These are phyloP conservation scores for Alternaria burnsii DNA, from an alignment of 2,329 filamentous ascomycete genomes.

Conservation along the genomic window DNA sequence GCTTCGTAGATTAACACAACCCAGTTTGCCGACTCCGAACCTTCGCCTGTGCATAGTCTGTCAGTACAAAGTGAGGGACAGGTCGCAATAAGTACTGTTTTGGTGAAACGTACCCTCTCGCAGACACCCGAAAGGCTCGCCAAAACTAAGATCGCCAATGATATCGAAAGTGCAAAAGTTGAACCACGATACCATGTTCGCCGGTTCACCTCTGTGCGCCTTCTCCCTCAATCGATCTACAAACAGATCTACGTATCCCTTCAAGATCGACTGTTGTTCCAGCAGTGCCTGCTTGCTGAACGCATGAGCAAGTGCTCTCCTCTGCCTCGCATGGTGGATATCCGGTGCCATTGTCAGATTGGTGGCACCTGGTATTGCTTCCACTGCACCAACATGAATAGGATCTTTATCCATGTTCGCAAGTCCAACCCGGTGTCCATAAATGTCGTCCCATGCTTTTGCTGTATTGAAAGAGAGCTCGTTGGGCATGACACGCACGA, in stretches of 20 bases:
- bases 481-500: conserved; percentile 47
- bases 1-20: conserved; percentile 46
- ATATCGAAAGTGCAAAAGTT: conserved; percentile 48
- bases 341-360: conserved; percentile 52
- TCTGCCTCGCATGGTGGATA: conserved; percentile 49
- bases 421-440: conserved; percentile 42
- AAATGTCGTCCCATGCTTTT: conserved; percentile 46
- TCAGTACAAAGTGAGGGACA: neutral
- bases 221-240: conserved; percentile 50
- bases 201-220: conserved; percentile 34
- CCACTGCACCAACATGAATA: conserved; percentile 48
- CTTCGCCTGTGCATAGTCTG: conserved; percentile 27
- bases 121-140: conserved; percentile 44
- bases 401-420: conserved; percentile 48
- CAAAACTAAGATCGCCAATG: conserved; percentile 45
- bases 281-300: conserved; percentile 53
- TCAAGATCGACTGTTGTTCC: conserved; percentile 53
- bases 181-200: conserved; percentile 47
- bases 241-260: conserved; percentile 53
- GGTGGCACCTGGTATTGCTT: conserved; percentile 47
- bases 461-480: conserved; percentile 46
- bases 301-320: conserved; percentile 52
- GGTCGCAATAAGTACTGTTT: neutral
- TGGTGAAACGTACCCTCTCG: conserved; percentile 31
- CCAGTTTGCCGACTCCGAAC: conserved; percentile 45